Evolutionary conservation across 2,329 filamentous ascomycete genomes (phyloP).

Genomic region (Chalara sp.): DNA sequence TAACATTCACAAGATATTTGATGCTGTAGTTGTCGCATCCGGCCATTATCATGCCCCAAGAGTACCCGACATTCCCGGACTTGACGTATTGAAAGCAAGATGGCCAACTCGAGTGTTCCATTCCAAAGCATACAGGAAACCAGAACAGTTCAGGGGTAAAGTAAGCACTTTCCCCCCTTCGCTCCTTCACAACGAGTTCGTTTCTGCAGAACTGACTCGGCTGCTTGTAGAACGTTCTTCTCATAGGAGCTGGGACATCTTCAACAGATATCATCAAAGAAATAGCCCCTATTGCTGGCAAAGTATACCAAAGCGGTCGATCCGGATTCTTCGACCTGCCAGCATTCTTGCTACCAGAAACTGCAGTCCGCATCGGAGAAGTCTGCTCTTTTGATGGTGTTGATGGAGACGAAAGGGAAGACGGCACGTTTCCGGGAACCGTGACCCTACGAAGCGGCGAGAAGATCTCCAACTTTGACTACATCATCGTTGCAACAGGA

Average conservation of each 20-base stretch:
- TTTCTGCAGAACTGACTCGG: not conserved
- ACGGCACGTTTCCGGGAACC: constrained; percentile 23
- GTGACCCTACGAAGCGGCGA: constrained; percentile 47
- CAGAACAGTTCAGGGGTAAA: constrained; percentile 49
- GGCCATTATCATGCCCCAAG: constrained; percentile 62
- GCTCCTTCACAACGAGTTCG: not conserved
- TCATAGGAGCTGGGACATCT: constrained; percentile 50
- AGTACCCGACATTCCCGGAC: constrained; percentile 53
- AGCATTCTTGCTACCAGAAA: constrained; percentile 12
- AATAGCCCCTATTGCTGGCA: constrained; percentile 14
- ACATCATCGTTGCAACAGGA: constrained; percentile 59
- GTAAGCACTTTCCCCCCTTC: constrained; percentile 1
- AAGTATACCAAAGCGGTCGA: constrained; percentile 20
- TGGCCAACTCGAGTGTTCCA: constrained; percentile 52
- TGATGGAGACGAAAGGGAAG: not conserved
- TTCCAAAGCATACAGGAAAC: constrained; percentile 65
- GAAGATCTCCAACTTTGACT: constrained; percentile 48
- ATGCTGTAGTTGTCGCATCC: constrained; percentile 58
- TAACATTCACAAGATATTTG: constrained; percentile 36
- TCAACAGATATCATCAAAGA: constrained; percentile 31
- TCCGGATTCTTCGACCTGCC: constrained; percentile 19
- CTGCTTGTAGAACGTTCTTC: constrained; percentile 37
- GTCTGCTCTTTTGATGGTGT: constrained; percentile 14
- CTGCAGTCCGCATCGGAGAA: constrained; percentile 13
- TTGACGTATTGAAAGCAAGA: constrained; percentile 46